Percentiles rank a stretch among this genome's conserved stretches.
Conservation (phyloP, 441 rosid species). For the Flueggea neowawraea region DNA sequence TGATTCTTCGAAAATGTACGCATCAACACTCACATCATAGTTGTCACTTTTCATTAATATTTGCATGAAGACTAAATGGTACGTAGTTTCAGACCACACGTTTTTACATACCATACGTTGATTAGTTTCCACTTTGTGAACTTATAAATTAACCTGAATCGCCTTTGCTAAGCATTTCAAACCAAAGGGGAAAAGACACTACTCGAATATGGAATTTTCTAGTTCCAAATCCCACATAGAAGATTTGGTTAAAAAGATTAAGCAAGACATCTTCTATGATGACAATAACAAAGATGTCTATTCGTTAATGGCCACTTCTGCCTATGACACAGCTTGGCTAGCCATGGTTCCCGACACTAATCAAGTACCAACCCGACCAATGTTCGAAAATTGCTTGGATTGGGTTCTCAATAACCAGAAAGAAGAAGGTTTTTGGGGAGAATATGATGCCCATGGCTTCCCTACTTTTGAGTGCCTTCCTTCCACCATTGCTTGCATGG, state of each 20-base stretch:
- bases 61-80: too few relatives aligned
- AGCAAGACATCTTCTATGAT: conserved; percentile 20
- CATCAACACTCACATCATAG: too few relatives aligned
- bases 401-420: conserved; percentile 55
- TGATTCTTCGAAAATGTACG: too few relatives aligned
- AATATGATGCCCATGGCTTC: conserved; percentile 26
- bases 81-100: too few relatives aligned
- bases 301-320: conserved; percentile 41
- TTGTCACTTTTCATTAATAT: too few relatives aligned
- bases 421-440: conserved; percentile 59
- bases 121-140: too few relatives aligned
- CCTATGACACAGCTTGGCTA: conserved; percentile 76
- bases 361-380: conserved; percentile 24
- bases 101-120: too few relatives aligned
- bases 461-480: conserved; percentile 40
- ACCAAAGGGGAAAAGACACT: too few relatives aligned
- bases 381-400: conserved; percentile 49
- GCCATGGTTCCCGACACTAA: conserved; percentile 45
- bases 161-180: too few relatives aligned
- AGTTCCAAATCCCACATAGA: conserved; percentile 15
- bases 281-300: conserved; percentile 15
- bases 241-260: conserved; percentile 32
- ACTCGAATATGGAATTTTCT: conserved; percentile 19
- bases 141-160: too few relatives aligned
- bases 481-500: conserved; percentile 51